Evolutionary conservation across 352 stramenopile species (phyloP), one percentile per base, ranked within the genome.

Genomic region (Phytopythium ostracodes): DNA sequence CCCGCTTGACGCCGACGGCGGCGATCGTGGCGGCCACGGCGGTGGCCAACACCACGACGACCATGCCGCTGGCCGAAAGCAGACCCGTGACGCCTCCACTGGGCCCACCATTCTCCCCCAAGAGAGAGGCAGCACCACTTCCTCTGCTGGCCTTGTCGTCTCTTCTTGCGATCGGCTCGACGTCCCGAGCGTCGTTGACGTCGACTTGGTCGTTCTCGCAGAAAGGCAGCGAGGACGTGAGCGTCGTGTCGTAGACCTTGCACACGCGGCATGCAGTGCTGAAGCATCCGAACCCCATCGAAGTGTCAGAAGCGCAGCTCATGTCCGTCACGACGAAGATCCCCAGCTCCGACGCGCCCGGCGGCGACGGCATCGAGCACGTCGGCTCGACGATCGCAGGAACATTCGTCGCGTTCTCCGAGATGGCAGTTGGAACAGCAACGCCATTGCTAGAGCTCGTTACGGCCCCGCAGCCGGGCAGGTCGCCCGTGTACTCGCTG

Each of bases 201-300:
- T 35, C 22, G 8, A 38, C 22, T 51, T 40, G 40, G 27, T 24
- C 33, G 40, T 20, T 25, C 15, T 57, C 27, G 20, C 53, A 57
- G 36, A 64, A 71, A 18, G 31, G 47, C 2, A 73, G 56, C 14
- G 62, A 66, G 7, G 40, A 42, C 29, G 65, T 71, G 5, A 62
- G 53, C 10, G 31, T 53, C 15, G 68, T 71, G 14, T 70, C 54
- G 17, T 40, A 60, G 14, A 58, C 71, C 44, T 73, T 70, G 50
- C 73, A 81, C 40, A 66, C 70, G 29, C 73, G 70, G 40, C 73
- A 81, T 2, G 27, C 20, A 15, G 38, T 50, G 9, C 38, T n/a
- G 35, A 76, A 70, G 59, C 73, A 81, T 1, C 73, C 73, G 12
- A 76, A 53, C 15, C 55, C 62, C 15, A 11, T 42, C 5, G 55